Percentiles rank a stretch among this genome's conserved stretches.
Evolutionary conservation across 768 basidiomycete genomes (phyloP).

Genomic region (Pleurotus tuoliensis): DNA sequence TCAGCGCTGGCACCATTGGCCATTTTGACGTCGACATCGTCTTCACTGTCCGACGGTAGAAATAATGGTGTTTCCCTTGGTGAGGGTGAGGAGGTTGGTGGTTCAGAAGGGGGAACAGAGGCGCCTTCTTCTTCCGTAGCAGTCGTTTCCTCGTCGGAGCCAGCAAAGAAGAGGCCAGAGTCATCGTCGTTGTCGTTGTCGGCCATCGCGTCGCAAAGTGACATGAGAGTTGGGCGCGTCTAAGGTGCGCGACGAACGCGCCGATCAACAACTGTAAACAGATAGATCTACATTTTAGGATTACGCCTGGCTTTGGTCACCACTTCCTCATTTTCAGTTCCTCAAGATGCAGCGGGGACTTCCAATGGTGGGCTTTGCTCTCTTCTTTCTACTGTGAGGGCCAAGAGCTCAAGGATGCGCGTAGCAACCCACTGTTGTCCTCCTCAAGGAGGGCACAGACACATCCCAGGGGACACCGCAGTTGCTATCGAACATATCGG

Average conservation of each 20-base stretch:
- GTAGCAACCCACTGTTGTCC: constrained; percentile 96
- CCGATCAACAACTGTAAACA: constrained; percentile 34
- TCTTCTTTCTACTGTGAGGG: not conserved
- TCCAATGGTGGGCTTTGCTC: constrained; percentile 54
- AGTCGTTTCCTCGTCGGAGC: constrained; percentile 50
- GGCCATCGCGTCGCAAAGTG: constrained; percentile 16
- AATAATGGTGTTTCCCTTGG: constrained; percentile 21
- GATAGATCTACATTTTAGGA: constrained; percentile 20
- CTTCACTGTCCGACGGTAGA: constrained; percentile 33
- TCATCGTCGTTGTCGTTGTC: constrained; percentile 28
- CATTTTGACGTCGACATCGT: constrained; percentile 12
- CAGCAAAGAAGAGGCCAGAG: constrained; percentile 53
- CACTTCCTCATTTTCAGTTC: constrained; percentile 15
- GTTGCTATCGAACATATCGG: constrained; percentile 91
- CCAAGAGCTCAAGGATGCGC: constrained; percentile 15
- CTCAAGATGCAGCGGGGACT: constrained; percentile 80
- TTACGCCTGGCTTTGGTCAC: constrained; percentile 8
- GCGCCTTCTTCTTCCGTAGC: constrained; percentile 9
- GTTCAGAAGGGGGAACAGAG: constrained; percentile 11
- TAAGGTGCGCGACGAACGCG: constrained; percentile 31
- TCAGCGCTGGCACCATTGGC: not conserved
- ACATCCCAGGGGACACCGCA: constrained; percentile 92
- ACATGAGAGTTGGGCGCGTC: constrained; percentile 19
- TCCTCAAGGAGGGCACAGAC: constrained; percentile 94
- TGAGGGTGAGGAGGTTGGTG: constrained; percentile 12